phyloP scores from a whole-genome alignment of 345 rosid species.

The Psidium friedrichsthalianum region DNA sequence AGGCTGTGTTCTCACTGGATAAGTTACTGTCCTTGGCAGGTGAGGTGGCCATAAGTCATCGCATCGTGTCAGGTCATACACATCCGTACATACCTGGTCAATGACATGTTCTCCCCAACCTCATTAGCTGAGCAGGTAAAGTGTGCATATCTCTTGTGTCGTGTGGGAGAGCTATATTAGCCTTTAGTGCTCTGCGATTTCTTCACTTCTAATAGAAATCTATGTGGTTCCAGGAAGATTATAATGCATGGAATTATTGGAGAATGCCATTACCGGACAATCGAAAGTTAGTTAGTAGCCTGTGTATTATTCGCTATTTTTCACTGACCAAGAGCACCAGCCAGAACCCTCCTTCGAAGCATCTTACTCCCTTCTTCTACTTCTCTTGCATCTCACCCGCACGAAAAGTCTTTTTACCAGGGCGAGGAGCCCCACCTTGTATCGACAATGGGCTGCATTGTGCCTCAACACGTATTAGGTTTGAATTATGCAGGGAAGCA shows the following conservation, averaged over 20 bases:
- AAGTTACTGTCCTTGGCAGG: constrained; percentile 25
- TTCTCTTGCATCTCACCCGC: neutral
- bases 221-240: constrained; percentile 58
- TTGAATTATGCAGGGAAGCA: neutral
- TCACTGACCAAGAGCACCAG: neutral
- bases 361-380: neutral
- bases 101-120: constrained; percentile 91
- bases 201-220: neutral
- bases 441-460: neutral
- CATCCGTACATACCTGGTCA: constrained; percentile 83
- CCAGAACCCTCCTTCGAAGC: neutral
- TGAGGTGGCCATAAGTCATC: constrained; percentile 82
- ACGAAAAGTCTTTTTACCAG: neutral
- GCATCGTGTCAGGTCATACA: constrained; percentile 61
- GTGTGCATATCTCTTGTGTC: neutral
- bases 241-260: constrained; percentile 82
- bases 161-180: neutral
- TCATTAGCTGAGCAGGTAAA: constrained; percentile 68
- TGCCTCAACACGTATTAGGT: neutral
- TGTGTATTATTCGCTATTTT: neutral
- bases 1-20: neutral
- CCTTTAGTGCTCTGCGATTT: neutral
- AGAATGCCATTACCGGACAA: constrained; percentile 45
- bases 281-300: constrained; percentile 20
- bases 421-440: neutral